A percentile compares a stretch with the other conserved stretches of the same genome.
phyloP scores from a whole-genome alignment of 2,329 filamentous ascomycete species.

The Xylaria sp. region DNA sequence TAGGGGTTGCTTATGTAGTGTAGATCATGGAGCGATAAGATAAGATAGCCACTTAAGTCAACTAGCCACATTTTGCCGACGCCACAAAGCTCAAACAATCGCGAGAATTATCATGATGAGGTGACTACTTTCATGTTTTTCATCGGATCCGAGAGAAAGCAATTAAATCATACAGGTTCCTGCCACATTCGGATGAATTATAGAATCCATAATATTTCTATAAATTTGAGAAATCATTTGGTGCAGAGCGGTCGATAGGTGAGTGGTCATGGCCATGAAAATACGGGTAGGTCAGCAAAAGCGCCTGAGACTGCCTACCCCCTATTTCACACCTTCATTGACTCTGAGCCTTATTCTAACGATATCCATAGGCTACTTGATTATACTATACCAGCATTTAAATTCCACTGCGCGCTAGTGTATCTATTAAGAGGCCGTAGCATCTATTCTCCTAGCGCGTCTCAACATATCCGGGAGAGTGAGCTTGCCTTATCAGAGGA shows the following conservation, averaged over 20 bases:
- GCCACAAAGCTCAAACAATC: constrained; percentile 7
- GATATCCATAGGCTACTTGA: neutral
- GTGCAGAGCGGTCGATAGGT: neutral
- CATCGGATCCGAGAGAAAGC: neutral
- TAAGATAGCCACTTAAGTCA: constrained; percentile 6
- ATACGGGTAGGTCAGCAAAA: neutral
- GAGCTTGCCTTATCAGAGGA: constrained; percentile 7
- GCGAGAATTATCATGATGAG: neutral
- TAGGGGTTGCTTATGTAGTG: neutral
- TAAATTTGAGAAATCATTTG: neutral
- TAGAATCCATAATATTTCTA: neutral
- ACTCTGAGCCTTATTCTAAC: constrained; percentile 4
- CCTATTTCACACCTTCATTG: neutral
- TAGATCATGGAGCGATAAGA: neutral
- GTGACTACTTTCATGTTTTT: neutral
- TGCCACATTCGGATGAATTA: neutral
- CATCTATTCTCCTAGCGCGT: neutral
- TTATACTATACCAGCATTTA: neutral
- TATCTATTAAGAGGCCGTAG: neutral
- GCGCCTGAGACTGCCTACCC: neutral
- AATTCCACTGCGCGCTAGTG: neutral
- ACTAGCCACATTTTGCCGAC: constrained; percentile 5
- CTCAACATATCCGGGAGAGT: neutral
- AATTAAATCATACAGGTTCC: neutral
- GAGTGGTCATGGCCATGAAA: neutral